phyloP scores from a whole-genome alignment of 345 rosid species.

The Psidium guajava region DNA sequence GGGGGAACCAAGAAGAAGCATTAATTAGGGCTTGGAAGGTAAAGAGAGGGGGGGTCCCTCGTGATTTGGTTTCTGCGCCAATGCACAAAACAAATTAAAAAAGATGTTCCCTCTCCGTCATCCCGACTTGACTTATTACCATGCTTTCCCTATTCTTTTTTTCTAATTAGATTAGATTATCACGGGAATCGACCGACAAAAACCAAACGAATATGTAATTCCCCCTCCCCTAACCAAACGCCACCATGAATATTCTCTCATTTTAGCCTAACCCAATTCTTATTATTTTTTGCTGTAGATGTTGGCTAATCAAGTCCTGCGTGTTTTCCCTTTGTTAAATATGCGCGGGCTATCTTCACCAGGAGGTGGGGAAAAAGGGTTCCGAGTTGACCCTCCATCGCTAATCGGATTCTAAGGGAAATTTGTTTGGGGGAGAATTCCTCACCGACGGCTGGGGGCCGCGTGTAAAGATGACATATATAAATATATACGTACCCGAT shows the following conservation, averaged over 20 bases:
- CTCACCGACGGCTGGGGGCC: too few species aligned
- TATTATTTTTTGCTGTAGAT: background rate
- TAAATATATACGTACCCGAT: background rate
- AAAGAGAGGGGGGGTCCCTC: background rate
- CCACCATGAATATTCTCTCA: background rate
- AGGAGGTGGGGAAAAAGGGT: background rate
- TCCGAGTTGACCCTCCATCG: background rate
- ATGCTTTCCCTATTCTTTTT: background rate
- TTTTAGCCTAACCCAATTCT: background rate
- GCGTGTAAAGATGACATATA: background rate
- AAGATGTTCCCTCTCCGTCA: background rate
- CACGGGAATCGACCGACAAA: background rate
- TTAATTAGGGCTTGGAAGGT: background rate
- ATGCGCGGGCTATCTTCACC: background rate
- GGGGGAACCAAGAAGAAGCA: background rate
- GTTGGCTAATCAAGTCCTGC: background rate
- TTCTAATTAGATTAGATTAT: background rate
- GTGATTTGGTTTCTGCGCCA: background rate
- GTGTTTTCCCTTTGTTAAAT: background rate
- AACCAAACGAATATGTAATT: background rate
- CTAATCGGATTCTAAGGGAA: background rate
- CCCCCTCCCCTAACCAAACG: background rate
- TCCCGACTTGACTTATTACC: background rate
- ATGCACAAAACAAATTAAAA: background rate
- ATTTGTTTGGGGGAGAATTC: background rate